Conservation (phyloP, 139 green algal species). For the Chlamydomonas asymmetrica region DNA sequence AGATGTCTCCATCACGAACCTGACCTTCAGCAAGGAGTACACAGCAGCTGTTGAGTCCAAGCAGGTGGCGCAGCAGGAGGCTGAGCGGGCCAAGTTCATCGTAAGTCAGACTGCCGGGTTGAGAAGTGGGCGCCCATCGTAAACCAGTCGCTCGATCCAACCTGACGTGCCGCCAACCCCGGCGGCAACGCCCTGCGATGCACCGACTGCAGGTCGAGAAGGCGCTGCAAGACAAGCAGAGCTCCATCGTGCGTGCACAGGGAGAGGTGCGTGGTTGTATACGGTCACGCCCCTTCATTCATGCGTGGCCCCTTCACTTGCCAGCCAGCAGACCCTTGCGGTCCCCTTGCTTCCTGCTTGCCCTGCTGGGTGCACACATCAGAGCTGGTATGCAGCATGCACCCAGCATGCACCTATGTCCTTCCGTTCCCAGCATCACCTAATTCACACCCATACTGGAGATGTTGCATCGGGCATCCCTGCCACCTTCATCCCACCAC, state of each 20-base stretch:
- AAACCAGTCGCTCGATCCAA: no score
- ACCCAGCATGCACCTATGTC: no score
- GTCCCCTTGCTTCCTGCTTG: not conserved
- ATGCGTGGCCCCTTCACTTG: not conserved
- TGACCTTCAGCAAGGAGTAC: constrained; percentile 97
- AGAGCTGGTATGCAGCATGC: no score
- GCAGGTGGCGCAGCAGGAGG: constrained; percentile 96
- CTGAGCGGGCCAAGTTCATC: constrained; percentile 96
- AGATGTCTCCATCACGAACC: constrained; percentile 98
- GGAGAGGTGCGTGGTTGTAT: constrained; percentile 76
- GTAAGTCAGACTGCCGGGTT: no score
- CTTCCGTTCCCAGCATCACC: no score
- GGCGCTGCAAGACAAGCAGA: constrained; percentile 96
- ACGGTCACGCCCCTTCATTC: not conserved
- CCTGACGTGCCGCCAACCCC: not conserved
- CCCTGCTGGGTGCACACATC: not conserved
- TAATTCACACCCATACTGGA: no score
- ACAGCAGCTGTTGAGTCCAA: constrained; percentile 97
- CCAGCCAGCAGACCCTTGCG: not conserved
- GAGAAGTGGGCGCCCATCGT: no score
- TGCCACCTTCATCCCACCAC: no score
- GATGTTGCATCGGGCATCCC: constrained; percentile 11
- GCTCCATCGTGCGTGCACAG: constrained; percentile 88
- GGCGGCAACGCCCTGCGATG: not conserved
- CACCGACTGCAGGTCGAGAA: constrained; percentile 77